phyloP scores from a whole-genome alignment of 345 rosid species.

The Rubroshorea leprosula region DNA sequence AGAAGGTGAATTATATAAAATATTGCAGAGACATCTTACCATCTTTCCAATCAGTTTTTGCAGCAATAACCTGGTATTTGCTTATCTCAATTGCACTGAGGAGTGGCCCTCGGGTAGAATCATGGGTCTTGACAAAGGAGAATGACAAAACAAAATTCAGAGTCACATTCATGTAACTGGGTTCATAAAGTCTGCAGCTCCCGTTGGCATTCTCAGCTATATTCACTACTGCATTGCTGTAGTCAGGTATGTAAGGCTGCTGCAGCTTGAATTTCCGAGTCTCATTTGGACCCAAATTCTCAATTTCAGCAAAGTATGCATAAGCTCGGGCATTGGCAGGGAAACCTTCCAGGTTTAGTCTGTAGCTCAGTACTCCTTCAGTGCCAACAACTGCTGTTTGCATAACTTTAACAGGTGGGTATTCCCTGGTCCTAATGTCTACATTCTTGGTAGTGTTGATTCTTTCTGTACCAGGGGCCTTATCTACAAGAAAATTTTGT shows the following conservation, averaged over 20 bases:
- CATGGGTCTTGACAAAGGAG: slow-evolving; percentile 59
- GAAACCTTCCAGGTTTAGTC: slow-evolving; percentile 85
- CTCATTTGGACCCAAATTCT: slow-evolving; percentile 64
- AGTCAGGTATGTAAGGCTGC: slow-evolving; percentile 62
- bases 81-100: slow-evolving; percentile 89
- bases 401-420: slow-evolving; percentile 97
- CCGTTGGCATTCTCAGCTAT: slow-evolving; percentile 94
- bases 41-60: slow-evolving; percentile 57
- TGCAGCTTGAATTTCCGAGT: slow-evolving; percentile 68
- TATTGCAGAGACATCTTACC: slow-evolving; percentile 34
- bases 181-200: slow-evolving; percentile 84
- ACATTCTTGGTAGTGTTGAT: slow-evolving; percentile 62
- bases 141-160: slow-evolving; percentile 73
- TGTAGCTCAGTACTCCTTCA: slow-evolving; percentile 58
- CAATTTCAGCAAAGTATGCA: slow-evolving; percentile 90
- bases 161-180: slow-evolving; percentile 93
- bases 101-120: slow-evolving; percentile 83
- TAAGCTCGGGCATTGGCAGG: slow-evolving; percentile 95
- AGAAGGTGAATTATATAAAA: not conserved
- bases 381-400: slow-evolving; percentile 97
- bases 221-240: slow-evolving; percentile 91
- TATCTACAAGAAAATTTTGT: slow-evolving; percentile 83
- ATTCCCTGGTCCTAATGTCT: slow-evolving; percentile 61
- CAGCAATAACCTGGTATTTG: slow-evolving; percentile 65
- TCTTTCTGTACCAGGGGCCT: slow-evolving; percentile 71